phyloP scores from a whole-genome alignment of 805 yeast genomes.

The Starmerella tilneyi region DNA sequence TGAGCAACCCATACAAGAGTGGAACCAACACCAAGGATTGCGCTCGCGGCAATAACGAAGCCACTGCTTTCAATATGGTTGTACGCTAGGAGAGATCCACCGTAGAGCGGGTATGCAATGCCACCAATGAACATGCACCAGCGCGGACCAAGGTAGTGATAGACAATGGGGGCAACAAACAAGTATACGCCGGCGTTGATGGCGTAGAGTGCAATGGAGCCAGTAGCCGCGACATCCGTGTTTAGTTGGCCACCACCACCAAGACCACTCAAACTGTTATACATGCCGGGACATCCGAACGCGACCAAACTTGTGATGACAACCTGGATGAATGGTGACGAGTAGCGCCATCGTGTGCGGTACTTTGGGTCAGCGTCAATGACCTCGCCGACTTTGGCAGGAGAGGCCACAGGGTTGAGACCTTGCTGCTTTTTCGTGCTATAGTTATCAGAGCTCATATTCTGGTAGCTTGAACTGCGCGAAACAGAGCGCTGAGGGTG shows the following conservation, averaged over 20 bases:
- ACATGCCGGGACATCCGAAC: constrained; percentile 32
- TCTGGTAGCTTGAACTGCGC: not conserved
- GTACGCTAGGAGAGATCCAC: constrained; percentile 43
- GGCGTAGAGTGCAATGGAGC: constrained; percentile 28
- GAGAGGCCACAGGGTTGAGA: not conserved
- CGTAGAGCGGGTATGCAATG: constrained; percentile 44
- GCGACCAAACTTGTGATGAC: constrained; percentile 27
- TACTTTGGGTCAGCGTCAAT: constrained; percentile 3
- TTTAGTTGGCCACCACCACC: constrained; percentile 32
- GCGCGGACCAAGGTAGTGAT: constrained; percentile 28
- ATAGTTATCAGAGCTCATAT: not conserved
- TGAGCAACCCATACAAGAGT: constrained; percentile 51
- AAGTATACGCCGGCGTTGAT: constrained; percentile 26
- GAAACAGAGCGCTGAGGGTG: not conserved
- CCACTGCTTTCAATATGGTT: constrained; percentile 41
- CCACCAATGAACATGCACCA: constrained; percentile 42
- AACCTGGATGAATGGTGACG: constrained; percentile 24
- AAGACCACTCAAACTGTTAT: constrained; percentile 29
- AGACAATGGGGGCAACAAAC: constrained; percentile 29
- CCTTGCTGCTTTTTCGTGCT: not conserved
- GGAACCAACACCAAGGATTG: constrained; percentile 48
- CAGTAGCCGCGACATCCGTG: constrained; percentile 27
- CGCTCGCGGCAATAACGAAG: constrained; percentile 48
- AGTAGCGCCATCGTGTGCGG: constrained; percentile 11
- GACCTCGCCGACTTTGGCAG: constrained; percentile 2